Conservation (phyloP, 306 rosid species). For the Nissolia schottii region DNA sequence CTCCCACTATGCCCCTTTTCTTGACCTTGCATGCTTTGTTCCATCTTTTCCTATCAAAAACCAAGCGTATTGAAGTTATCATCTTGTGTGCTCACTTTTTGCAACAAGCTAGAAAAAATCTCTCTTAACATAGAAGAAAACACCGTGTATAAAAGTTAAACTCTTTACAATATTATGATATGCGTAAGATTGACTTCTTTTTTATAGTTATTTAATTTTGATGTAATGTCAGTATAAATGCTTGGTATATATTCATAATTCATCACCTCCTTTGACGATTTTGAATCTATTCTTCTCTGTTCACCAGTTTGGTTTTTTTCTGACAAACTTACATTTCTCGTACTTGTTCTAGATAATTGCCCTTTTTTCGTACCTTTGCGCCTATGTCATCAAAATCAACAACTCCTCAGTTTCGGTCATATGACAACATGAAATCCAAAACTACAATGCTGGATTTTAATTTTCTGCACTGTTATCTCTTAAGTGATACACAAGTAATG, state of each 20-base stretch:
- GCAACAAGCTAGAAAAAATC: neutral
- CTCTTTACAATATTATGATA: too few relatives aligned
- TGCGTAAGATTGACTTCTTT: too few relatives aligned
- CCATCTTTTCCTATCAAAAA: constrained; percentile 35
- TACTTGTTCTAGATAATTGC: constrained; percentile 26
- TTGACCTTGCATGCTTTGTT: constrained; percentile 16
- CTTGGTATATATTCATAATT: too few relatives aligned
- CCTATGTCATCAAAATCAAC: constrained; percentile 34
- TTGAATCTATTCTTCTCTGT: constrained; percentile 20
- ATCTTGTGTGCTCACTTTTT: neutral
- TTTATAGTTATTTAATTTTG: too few relatives aligned
- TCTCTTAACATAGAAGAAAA: neutral
- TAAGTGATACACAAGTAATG: neutral
- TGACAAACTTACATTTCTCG: constrained; percentile 8
- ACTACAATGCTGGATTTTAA: neutral
- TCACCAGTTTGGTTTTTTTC: constrained; percentile 23
- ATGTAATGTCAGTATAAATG: too few relatives aligned
- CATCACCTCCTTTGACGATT: constrained; percentile 41
- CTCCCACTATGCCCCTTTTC: constrained; percentile 39
- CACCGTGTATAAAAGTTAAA: too few relatives aligned
- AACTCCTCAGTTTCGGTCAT: neutral
- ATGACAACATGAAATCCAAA: neutral
- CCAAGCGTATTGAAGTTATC: neutral
- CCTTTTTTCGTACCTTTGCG: constrained; percentile 33
- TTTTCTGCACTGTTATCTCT: neutral